Base-by-base conservation (phyloP, 257 asterid species). In the Parsonsia alboflavescens region DNA sequence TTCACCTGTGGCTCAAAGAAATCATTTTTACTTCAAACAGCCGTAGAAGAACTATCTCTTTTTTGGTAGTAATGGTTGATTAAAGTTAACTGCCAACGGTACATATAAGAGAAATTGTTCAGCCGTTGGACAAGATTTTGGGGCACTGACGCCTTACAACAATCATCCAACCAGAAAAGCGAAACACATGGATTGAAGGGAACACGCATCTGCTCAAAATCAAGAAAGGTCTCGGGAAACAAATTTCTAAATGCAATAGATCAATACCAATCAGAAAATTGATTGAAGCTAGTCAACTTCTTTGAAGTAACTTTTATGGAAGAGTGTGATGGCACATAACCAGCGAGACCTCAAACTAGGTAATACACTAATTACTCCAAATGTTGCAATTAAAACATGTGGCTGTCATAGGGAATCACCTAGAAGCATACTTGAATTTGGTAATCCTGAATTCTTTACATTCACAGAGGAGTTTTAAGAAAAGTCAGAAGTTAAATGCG, bases 1-100 rank as follows among this genome's bases (percentile, higher is more conserved):
- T 89, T 92, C 30, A 94, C 96, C 99, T 93, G 79, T 68, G 59
- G 70, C 72, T 65, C 46, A 28, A 66, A 76, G 48, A 73, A 69
- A 36, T 42, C 41, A 16, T 45, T 53, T 54, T 57, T 72, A 58
- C 17, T 53, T 67, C 44, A 36, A 26, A 13, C 58, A 56, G 22
- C 58, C 61, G 59, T 52, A 2, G 36, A 57, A 69, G 56, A 30
- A 24, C 6, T 5, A 6, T 0, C 28, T 21, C n/a, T 26, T 45
- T 54, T 56, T 57, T 4, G 0, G 48, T 50, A 30, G 15, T 17
- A 59, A 11, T 30, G 57, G 16, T 1, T 44, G 54, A 46, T 42
- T 59, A 24, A 21, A 44, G 36, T 21, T 7, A 73, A 26, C 39
- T 33, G 39, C 16, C 49, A 45, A 11, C 4, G 5, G 36, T 13